Percentiles rank a stretch among this genome's conserved stretches.
Conservation (phyloP, 345 rosid genomes). For the Toxicodendron radicans region DNA sequence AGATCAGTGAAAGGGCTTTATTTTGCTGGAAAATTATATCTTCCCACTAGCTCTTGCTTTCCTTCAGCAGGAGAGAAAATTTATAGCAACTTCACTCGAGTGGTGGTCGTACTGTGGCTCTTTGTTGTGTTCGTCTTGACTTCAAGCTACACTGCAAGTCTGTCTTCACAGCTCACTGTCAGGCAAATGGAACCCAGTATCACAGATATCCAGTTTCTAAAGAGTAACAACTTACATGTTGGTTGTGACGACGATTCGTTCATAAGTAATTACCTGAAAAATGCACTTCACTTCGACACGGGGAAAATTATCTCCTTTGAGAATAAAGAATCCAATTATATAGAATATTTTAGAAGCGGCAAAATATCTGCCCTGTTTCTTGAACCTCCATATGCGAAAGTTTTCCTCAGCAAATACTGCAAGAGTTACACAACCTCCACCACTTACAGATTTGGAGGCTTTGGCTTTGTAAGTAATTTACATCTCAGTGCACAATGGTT, state of each 20-base stretch:
- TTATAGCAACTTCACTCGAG: conserved; percentile 26
- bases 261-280: conserved; percentile 25
- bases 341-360: conserved; percentile 14
- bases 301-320: conserved; percentile 10
- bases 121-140: conserved; percentile 45
- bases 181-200: conserved; percentile 26
- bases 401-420: conserved; percentile 36
- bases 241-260: conserved; percentile 47
- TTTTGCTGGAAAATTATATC: neutral
- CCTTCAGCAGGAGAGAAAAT: conserved; percentile 36
- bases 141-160: conserved; percentile 49
- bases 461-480: conserved; percentile 44
- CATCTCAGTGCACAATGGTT: neutral
- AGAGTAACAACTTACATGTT: conserved; percentile 20
- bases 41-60: neutral
- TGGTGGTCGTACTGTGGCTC: conserved; percentile 45
- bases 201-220: conserved; percentile 30
- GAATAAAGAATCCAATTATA: conserved; percentile 14
- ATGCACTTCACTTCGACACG: conserved; percentile 21
- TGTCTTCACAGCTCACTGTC: conserved; percentile 47
- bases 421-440: conserved; percentile 21
- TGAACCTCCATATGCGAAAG: conserved; percentile 44
- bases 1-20: neutral
- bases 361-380: conserved; percentile 34
- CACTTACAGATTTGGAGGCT: conserved; percentile 43